Evolutionary conservation across 2,329 filamentous ascomycete species (phyloP).

Genomic region (Stagonosporopsis vannaccii): DNA sequence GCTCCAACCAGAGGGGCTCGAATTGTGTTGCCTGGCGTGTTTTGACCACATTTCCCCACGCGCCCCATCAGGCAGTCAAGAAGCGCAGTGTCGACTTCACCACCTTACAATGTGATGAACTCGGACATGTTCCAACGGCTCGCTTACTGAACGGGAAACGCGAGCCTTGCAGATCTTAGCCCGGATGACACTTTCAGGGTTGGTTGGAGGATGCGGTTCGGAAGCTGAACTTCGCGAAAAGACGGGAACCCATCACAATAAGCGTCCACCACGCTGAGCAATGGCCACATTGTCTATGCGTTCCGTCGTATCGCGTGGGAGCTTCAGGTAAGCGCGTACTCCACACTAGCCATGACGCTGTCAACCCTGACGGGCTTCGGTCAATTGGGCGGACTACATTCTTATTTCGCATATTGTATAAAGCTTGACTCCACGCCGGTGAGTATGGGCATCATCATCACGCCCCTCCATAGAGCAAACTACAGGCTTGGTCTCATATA

Average conservation of each 20-base stretch:
- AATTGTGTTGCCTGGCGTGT: slow-evolving; percentile 45
- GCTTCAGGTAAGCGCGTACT: slow-evolving; percentile 34
- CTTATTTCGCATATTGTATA: slow-evolving; percentile 31
- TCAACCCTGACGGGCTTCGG: slow-evolving; percentile 15
- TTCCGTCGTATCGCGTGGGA: slow-evolving; percentile 32
- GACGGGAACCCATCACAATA: slow-evolving; percentile 23
- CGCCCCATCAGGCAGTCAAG: slow-evolving; percentile 20
- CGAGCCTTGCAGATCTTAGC: slow-evolving; percentile 15
- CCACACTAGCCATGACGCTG: slow-evolving; percentile 33
- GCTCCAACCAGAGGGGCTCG: slow-evolving; percentile 34
- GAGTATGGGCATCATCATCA: slow-evolving; percentile 1
- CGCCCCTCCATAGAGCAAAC: neutral
- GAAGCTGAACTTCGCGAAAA: slow-evolving; percentile 25
- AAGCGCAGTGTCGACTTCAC: slow-evolving; percentile 17
- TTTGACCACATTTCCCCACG: slow-evolving; percentile 16
- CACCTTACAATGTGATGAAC: slow-evolving; percentile 3
- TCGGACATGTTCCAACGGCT: slow-evolving; percentile 11
- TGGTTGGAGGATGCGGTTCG: slow-evolving; percentile 12
- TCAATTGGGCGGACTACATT: slow-evolving; percentile 15
- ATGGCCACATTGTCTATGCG: slow-evolving; percentile 24
- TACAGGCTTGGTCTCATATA: neutral
- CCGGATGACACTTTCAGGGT: slow-evolving; percentile 1
- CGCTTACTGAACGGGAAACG: neutral
- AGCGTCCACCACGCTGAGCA: slow-evolving; percentile 29
- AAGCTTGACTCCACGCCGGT: slow-evolving; percentile 31